Evolutionary conservation across 495 filamentous ascomycete species (phyloP), one percentile per base, ranked within the genome.

Genomic region (Penicillium salamii): DNA sequence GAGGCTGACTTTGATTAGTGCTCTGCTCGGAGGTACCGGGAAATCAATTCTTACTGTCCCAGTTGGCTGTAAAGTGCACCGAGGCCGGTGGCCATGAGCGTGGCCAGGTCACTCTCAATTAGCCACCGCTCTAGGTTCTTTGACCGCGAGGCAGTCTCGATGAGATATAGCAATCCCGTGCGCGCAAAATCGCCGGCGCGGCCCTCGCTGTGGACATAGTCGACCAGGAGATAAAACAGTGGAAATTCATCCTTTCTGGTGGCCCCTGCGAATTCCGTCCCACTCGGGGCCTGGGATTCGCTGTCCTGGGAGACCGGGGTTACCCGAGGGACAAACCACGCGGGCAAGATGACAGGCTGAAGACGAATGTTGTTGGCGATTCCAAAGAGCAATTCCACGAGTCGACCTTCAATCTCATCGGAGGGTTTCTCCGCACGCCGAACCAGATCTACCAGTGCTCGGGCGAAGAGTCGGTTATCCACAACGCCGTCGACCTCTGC

Each of bases 61-160:
- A 99, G 78, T 62, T 97, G 95, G 61, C 93, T 97, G 69, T 99
- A 99, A 42, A 97, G 72, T 38, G 93, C 93, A 23, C 95, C 95
- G 24, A 99, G 69, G 7, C 95, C 93, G 8, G 89, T 96, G 12
- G 93, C 93, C 93, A 99, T 97, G 48, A 97, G 66, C 0, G 95
- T 97, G 2, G 95, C 91, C 32, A 99, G 77, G 64, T 99, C 95
- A 64, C 92, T 97, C 61, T 95, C 90, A 38, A 97, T 89, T 39
- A 99, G 84, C 93, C 93, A 99, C 58, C 88, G 86, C 68, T 97
- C 95, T 40, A 99, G 66, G 33, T 81, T 77, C 26, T 83, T 78
- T 0, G 90, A 95, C 44, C 82, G 84, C 2, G 89, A 91, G 2
- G 92, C 90, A 2, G 89, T 87, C 67, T 97, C 93, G 54, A 97